Conservation (phyloP, 2,329 filamentous ascomycete genomes). For the Fulvia fulva region DNA sequence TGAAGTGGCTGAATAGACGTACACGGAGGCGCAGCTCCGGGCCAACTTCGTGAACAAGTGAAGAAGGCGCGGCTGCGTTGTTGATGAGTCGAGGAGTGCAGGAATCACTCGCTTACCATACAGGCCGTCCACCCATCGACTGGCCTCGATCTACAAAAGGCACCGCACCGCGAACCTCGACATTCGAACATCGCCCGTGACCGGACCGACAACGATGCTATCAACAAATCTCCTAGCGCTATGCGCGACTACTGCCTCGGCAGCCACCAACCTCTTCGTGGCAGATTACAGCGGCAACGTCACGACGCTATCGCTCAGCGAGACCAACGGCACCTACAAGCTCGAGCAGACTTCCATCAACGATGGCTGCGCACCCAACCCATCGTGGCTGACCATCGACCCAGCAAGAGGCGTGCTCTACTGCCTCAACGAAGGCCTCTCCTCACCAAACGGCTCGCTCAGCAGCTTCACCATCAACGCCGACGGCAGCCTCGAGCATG, state of each 20-base stretch:
- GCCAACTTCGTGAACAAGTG: neutral
- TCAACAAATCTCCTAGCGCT: slow-evolving; percentile 12
- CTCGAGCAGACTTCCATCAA: slow-evolving; percentile 45
- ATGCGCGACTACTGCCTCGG: slow-evolving; percentile 18
- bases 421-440: slow-evolving; percentile 58
- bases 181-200: neutral
- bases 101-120: neutral
- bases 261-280: slow-evolving; percentile 40
- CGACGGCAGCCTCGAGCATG: slow-evolving; percentile 38
- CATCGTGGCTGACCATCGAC: slow-evolving; percentile 60
- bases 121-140: neutral
- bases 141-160: neutral
- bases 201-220: slow-evolving; percentile 9
- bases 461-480: slow-evolving; percentile 35
- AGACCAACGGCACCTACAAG: slow-evolving; percentile 29
- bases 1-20: neutral
- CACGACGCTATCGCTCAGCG: slow-evolving; percentile 37
- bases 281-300: slow-evolving; percentile 46
- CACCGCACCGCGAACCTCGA: neutral
- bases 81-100: no score
- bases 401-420: slow-evolving; percentile 49
- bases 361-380: slow-evolving; percentile 50
- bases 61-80: neutral
- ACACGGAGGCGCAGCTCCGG: neutral
- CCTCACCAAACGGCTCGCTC: slow-evolving; percentile 48